Percentiles rank a stretch among this genome's conserved stretches.
Evolutionary conservation across 1,284 basidiomycete species (phyloP).

Genomic region (Fistulina hepatica): DNA sequence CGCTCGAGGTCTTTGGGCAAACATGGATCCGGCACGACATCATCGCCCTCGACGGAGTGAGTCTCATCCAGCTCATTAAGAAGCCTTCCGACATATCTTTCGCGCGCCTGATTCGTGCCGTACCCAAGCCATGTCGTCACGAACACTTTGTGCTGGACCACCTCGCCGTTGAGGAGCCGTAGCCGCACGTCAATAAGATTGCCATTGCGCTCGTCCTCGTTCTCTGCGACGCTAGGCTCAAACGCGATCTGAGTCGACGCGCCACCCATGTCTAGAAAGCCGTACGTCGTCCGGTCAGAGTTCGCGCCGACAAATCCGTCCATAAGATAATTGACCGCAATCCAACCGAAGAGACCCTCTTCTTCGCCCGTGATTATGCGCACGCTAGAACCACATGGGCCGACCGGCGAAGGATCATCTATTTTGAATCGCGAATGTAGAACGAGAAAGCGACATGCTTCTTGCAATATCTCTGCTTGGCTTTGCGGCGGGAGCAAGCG

Average conservation of each 20-base stretch:
- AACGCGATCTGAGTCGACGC: conserved; percentile 99
- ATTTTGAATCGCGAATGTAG: conserved; percentile 69
- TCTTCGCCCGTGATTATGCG: conserved; percentile 97
- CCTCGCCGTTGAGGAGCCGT: conserved; percentile 74
- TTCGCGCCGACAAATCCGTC: conserved; percentile 77
- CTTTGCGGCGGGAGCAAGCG: conserved; percentile 66
- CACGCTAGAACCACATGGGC: conserved; percentile 82
- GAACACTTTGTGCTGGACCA: conserved; percentile 88
- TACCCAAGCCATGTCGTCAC: conserved; percentile 99
- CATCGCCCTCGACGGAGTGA: conserved; percentile 22
- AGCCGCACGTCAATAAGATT: conserved; percentile 76
- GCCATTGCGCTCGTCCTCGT: conserved; percentile 42
- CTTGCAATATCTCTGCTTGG: conserved; percentile 62
- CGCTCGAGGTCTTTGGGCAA: conserved; percentile 69
- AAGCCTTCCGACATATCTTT: conserved; percentile 66
- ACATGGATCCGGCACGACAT: conserved; percentile 76
- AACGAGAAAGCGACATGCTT: conserved; percentile 72
- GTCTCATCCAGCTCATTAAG: conserved; percentile 36
- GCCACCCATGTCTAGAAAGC: conserved; percentile 98
- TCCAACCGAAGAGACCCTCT: conserved; percentile 97
- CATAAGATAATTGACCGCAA: conserved; percentile 98
- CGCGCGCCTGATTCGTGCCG: conserved; percentile 91
- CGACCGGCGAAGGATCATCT: conserved; percentile 47
- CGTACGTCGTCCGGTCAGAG: conserved; percentile 72
- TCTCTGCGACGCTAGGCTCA: conserved; percentile 57